Evolutionary conservation across 2,329 filamentous ascomycete species (phyloP).

Genomic region (Didymella pomorum): DNA sequence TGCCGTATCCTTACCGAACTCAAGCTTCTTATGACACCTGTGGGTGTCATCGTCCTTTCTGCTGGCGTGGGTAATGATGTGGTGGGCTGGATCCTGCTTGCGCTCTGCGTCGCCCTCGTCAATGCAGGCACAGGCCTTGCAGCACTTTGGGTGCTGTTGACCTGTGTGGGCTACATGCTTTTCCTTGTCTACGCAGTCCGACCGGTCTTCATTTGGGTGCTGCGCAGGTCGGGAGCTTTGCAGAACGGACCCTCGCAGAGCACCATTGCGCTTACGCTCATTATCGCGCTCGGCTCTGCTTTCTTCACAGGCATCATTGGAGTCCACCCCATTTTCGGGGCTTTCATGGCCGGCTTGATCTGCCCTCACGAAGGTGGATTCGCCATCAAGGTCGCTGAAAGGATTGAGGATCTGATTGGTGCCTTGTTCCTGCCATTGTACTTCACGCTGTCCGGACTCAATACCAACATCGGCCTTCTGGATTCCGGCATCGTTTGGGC

Average conservation of each 20-base stretch:
- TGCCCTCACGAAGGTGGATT: constrained; percentile 91
- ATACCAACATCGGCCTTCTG: constrained; percentile 84
- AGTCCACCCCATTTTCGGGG: constrained; percentile 93
- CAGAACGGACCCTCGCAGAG: constrained; percentile 88
- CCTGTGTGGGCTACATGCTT: constrained; percentile 75
- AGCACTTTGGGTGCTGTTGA: constrained; percentile 84
- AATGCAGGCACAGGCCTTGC: constrained; percentile 85
- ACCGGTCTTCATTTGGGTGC: constrained; percentile 76
- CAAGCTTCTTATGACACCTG: constrained; percentile 81
- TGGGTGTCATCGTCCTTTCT: constrained; percentile 87
- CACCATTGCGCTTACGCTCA: constrained; percentile 81
- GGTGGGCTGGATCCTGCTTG: constrained; percentile 86
- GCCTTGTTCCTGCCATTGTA: constrained; percentile 88
- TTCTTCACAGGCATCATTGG: constrained; percentile 93
- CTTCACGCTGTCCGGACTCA: constrained; percentile 90
- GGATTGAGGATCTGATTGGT: constrained; percentile 89
- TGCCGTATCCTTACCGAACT: constrained; percentile 93
- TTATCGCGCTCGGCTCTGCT: constrained; percentile 78
- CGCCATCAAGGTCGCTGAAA: constrained; percentile 89
- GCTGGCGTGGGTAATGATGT: constrained; percentile 95
- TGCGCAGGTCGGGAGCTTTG: constrained; percentile 77
- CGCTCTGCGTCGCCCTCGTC: constrained; percentile 90
- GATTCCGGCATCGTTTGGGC: constrained; percentile 85
- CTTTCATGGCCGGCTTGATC: constrained; percentile 87
- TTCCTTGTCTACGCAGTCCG: constrained; percentile 77